These are phyloP conservation scores for Amanita muscaria DNA, from an alignment of 768 basidiomycete genomes.

Conservation along the genomic window DNA sequence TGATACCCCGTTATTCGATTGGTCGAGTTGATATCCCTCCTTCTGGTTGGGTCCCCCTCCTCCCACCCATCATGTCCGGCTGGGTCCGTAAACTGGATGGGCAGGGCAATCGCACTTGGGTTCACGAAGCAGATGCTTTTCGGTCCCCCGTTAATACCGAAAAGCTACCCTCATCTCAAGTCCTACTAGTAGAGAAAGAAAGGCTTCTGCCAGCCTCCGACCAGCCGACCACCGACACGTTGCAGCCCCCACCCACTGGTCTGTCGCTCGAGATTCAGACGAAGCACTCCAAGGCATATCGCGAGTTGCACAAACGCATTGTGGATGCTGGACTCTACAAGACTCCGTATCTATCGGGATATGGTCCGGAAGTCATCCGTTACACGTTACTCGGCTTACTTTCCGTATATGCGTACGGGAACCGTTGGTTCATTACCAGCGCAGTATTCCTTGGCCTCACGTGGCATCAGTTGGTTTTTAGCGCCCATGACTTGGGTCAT, in stretches of 20 bases:
- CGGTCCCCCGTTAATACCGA: slow-evolving; percentile 20
- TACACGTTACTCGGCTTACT: slow-evolving; percentile 56
- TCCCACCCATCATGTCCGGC: slow-evolving; percentile 81
- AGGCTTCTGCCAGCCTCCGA: slow-evolving; percentile 12
- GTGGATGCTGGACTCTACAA: slow-evolving; percentile 76
- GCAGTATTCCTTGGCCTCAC: slow-evolving; percentile 78
- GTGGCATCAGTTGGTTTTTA: slow-evolving; percentile 95
- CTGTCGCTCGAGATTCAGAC: slow-evolving; percentile 53
- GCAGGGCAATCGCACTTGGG: slow-evolving; percentile 44
- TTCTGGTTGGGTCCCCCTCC: slow-evolving; percentile 62
- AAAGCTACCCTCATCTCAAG: slow-evolving; percentile 35
- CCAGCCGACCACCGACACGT: slow-evolving; percentile 34
- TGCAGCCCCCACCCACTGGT: slow-evolving; percentile 44
- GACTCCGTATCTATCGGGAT: slow-evolving; percentile 77
- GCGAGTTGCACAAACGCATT: slow-evolving; percentile 65
- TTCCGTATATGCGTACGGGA: slow-evolving; percentile 53
- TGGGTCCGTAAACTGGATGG: slow-evolving; percentile 50
- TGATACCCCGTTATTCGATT: slow-evolving; percentile 56
- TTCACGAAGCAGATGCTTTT: slow-evolving; percentile 48
- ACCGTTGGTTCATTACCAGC: slow-evolving; percentile 61
- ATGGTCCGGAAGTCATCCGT: slow-evolving; percentile 81
- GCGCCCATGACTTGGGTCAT: slow-evolving; percentile 92
- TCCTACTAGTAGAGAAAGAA: slow-evolving; percentile 52
- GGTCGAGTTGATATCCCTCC: slow-evolving; percentile 59
- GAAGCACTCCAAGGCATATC: slow-evolving; percentile 71